A percentile compares a stretch with the other conserved stretches of the same genome.
Evolutionary conservation across 768 basidiomycete genomes (phyloP).

Genomic region (Kwoniella heveanensis): DNA sequence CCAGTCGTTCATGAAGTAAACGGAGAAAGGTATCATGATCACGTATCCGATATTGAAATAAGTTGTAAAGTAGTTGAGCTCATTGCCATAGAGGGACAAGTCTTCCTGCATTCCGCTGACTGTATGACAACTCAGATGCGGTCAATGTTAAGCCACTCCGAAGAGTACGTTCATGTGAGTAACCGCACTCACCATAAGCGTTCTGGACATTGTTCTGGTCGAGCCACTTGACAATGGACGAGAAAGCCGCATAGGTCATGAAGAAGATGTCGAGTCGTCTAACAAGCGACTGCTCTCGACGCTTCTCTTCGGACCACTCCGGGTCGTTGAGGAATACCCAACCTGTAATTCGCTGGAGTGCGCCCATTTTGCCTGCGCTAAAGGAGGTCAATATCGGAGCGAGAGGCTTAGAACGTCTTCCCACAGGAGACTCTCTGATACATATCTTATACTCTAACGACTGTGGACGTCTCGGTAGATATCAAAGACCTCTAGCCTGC

Average conservation of each 20-base stretch:
- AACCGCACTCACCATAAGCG: neutral
- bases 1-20: neutral
- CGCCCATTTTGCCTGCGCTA: too few relatives aligned
- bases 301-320: slow-evolving; percentile 7
- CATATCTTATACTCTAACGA: too few relatives aligned
- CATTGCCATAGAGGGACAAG: slow-evolving; percentile 2
- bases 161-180: too few relatives aligned
- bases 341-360: too few relatives aligned
- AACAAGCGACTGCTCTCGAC: slow-evolving; percentile 5
- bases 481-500: too few relatives aligned
- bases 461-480: too few relatives aligned
- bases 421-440: too few relatives aligned
- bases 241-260: slow-evolving; percentile 9
- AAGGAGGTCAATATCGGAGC: too few relatives aligned
- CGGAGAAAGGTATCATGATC: slow-evolving; percentile 3
- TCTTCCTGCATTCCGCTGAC: slow-evolving; percentile 23
- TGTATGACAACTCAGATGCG: neutral
- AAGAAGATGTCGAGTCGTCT: slow-evolving; percentile 16
- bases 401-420: too few relatives aligned
- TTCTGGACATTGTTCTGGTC: neutral
- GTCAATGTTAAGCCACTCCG: too few relatives aligned
- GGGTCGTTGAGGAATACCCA: slow-evolving; percentile 11
- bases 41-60: slow-evolving; percentile 9
- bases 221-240: slow-evolving; percentile 7
- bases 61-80: slow-evolving; percentile 6